These are phyloP conservation scores for Sarocladiaceae sp. DNA, from an alignment of 2,329 filamentous ascomycete genomes.

Conservation along the genomic window DNA sequence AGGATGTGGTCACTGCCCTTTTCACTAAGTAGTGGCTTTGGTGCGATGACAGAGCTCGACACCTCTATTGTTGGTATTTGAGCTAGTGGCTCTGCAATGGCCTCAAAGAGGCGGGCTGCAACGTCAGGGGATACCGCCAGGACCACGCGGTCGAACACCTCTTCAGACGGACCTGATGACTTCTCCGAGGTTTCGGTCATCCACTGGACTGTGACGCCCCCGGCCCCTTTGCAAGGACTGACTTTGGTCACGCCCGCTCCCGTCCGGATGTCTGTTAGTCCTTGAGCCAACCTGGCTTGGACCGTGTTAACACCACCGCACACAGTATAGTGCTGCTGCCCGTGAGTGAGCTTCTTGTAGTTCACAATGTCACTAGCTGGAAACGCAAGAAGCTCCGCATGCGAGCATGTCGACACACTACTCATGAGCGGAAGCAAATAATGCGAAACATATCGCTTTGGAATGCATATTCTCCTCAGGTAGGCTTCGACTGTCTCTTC, in stretches of 20 bases:
- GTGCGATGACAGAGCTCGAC: constrained; percentile 37
- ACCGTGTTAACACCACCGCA: constrained; percentile 42
- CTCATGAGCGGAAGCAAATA: constrained; percentile 51
- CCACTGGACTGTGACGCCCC: constrained; percentile 28
- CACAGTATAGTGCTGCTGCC: constrained; percentile 45
- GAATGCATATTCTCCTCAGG: constrained; percentile 41
- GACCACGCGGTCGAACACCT: constrained; percentile 44
- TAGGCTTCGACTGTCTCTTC: constrained; percentile 44
- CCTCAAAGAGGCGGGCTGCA: constrained; percentile 39
- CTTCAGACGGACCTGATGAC: constrained; percentile 15
- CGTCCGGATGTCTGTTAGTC: constrained; percentile 32
- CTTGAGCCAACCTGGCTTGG: constrained; percentile 36
- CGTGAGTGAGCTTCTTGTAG: constrained; percentile 41
- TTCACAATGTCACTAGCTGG: constrained; percentile 46
- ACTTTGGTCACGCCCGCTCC: constrained; percentile 31
- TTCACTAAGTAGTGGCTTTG: not conserved
- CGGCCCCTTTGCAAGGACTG: constrained; percentile 14
- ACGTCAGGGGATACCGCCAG: constrained; percentile 50
- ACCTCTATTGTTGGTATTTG: constrained; percentile 42
- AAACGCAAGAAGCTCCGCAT: constrained; percentile 41
- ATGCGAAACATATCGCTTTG: constrained; percentile 36
- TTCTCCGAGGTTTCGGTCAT: constrained; percentile 14
- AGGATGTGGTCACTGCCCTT: constrained; percentile 11
- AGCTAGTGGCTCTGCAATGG: constrained; percentile 28
- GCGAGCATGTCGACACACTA: constrained; percentile 48